Conservation (phyloP, 2,329 filamentous ascomycete species). For the Fusarium sp. region DNA sequence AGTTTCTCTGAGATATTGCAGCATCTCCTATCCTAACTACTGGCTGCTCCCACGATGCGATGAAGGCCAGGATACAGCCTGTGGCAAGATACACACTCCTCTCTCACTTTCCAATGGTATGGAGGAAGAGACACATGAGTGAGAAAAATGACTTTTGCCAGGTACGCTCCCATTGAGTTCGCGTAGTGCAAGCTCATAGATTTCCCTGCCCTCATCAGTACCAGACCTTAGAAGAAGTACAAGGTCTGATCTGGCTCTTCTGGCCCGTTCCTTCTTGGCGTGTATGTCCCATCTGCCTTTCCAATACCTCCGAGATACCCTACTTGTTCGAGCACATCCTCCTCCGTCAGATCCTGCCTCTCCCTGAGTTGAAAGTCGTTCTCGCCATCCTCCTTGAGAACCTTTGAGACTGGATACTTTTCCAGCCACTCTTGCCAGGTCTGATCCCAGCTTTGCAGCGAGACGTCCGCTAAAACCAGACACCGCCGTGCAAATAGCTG, state of each 20-base stretch:
- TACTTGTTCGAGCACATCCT: slow-evolving; percentile 34
- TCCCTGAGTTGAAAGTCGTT: slow-evolving; percentile 31
- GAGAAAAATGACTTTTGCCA: not conserved
- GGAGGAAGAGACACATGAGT: not conserved
- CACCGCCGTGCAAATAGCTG: slow-evolving; percentile 29
- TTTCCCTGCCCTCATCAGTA: not conserved
- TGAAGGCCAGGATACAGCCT: not conserved
- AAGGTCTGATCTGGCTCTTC: not conserved
- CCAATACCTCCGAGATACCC: slow-evolving; percentile 47
- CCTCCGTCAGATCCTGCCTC: slow-evolving; percentile 30
- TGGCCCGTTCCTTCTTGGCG: not conserved
- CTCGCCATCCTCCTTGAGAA: not conserved
- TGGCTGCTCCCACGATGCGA: not conserved
- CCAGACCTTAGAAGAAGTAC: not conserved
- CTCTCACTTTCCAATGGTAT: not conserved
- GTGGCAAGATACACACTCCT: not conserved
- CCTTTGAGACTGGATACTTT: slow-evolving; percentile 31
- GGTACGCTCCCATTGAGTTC: not conserved
- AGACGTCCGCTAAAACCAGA: not conserved
- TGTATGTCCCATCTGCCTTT: slow-evolving; percentile 19
- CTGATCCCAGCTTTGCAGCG: slow-evolving; percentile 31
- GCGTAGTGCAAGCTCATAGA: not conserved
- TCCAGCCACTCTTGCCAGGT: slow-evolving; percentile 49
- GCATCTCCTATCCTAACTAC: not conserved
- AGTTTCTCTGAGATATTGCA: not conserved